phyloP scores from a whole-genome alignment of 306 rosid genomes.

The Quillaja saponaria region DNA sequence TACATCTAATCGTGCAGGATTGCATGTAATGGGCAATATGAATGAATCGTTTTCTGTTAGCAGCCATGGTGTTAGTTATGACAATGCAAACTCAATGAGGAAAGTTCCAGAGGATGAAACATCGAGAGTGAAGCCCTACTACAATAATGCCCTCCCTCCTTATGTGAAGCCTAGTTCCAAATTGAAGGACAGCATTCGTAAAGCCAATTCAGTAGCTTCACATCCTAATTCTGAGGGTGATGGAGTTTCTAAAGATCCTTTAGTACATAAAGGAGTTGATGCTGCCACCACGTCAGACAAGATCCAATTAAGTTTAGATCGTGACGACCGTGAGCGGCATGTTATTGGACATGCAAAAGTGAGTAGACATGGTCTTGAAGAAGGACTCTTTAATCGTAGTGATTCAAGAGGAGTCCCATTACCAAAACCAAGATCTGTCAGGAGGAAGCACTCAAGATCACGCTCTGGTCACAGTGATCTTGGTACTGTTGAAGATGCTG shows the following conservation, averaged over 20 bases:
- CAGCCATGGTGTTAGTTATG: slow-evolving; percentile 35
- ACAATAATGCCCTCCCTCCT: slow-evolving; percentile 76
- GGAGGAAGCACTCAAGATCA: slow-evolving; percentile 73
- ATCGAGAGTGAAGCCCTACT: slow-evolving; percentile 53
- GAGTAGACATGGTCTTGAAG: slow-evolving; percentile 45
- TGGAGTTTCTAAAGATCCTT: slow-evolving; percentile 39
- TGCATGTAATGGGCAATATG: slow-evolving; percentile 37
- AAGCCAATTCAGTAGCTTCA: slow-evolving; percentile 31
- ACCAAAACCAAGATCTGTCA: slow-evolving; percentile 61
- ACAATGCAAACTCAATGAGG: slow-evolving; percentile 29
- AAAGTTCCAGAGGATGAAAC: slow-evolving; percentile 52
- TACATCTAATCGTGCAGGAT: slow-evolving; percentile 37
- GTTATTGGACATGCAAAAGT: slow-evolving; percentile 38
- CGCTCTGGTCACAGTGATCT: slow-evolving; percentile 43
- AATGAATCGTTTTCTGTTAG: slow-evolving; percentile 46
- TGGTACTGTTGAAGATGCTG: slow-evolving; percentile 44
- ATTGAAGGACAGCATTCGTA: slow-evolving; percentile 45
- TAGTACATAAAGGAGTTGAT: slow-evolving; percentile 41
- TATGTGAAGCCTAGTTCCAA: slow-evolving; percentile 65
- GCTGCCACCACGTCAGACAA: slow-evolving; percentile 38
- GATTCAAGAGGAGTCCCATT: slow-evolving; percentile 41
- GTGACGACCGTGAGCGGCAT: slow-evolving; percentile 52
- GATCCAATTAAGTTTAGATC: slow-evolving; percentile 44
- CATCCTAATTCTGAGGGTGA: slow-evolving; percentile 27
- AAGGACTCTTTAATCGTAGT: slow-evolving; percentile 35